These are phyloP conservation scores for Rutstroemia sp. DNA, from an alignment of 2,329 filamentous ascomycete species.

Conservation along the genomic window DNA sequence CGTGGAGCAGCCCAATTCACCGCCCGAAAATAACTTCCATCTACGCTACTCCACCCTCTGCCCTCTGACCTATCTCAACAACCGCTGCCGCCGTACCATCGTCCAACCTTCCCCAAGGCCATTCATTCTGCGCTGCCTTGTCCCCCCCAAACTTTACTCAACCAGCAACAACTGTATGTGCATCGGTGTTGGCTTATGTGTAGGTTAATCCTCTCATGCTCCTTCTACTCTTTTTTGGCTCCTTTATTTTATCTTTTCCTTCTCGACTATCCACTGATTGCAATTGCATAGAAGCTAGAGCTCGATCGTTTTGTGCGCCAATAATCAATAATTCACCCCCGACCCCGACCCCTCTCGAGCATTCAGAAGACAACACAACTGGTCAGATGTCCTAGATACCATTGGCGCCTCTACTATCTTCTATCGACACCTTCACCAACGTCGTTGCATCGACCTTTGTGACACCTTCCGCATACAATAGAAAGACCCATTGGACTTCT, in stretches of 20 bases:
- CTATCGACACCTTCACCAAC: neutral
- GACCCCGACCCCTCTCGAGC: slow-evolving; percentile 3
- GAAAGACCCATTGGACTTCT: neutral
- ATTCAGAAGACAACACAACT: neutral
- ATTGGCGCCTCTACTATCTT: slow-evolving; percentile 1
- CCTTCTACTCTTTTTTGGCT: neutral
- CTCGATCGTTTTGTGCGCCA: slow-evolving; percentile 1
- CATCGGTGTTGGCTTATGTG: neutral
- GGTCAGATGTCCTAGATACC: neutral
- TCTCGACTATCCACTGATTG: neutral
- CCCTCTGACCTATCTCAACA: slow-evolving; percentile 2
- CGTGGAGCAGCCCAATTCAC: slow-evolving; percentile 7
- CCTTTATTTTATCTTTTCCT: neutral
- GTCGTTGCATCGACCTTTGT: neutral
- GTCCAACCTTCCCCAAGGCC: neutral
- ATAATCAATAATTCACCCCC: neutral
- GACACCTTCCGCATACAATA: neutral
- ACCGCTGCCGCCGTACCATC: slow-evolving; percentile 6
- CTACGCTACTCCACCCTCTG: neutral
- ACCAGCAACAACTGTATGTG: neutral
- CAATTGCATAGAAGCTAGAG: slow-evolving; percentile 1
- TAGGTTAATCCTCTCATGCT: neutral
- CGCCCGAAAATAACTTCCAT: slow-evolving; percentile 4
- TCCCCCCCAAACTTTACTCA: neutral
- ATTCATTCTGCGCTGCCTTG: too few relatives aligned